Evolutionary conservation across 23 red algal species (phyloP).

Genomic region (Gracilariopsis chorda): DNA sequence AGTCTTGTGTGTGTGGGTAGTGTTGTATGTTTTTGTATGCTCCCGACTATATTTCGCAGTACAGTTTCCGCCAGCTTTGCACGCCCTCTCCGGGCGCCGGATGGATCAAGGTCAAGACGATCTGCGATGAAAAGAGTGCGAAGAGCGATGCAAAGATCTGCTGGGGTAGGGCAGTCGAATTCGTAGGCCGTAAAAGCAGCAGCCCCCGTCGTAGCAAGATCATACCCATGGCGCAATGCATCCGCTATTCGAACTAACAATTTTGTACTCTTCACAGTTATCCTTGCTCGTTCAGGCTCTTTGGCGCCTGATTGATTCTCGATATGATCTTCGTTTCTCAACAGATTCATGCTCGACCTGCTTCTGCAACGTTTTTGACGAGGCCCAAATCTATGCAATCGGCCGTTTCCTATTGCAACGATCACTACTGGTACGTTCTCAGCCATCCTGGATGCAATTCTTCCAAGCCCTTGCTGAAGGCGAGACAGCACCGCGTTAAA

Average conservation of each 20-base stretch:
- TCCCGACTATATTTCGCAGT: slow-evolving; percentile 35
- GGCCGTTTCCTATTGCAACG: slow-evolving; percentile 40
- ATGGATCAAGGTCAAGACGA: slow-evolving; percentile 38
- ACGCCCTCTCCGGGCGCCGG: slow-evolving; percentile 15
- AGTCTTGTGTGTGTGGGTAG: slow-evolving; percentile 33
- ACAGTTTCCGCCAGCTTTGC: slow-evolving; percentile 58
- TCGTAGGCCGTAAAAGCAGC: slow-evolving; percentile 45
- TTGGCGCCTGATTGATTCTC: background rate
- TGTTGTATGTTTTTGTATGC: slow-evolving; percentile 13
- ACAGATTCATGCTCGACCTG: background rate
- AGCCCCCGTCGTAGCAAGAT: slow-evolving; percentile 47
- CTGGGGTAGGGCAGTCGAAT: slow-evolving; percentile 56
- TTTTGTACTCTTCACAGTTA: slow-evolving; percentile 37
- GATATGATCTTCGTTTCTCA: background rate
- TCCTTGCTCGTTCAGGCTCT: slow-evolving; percentile 11
- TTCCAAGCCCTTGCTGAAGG: slow-evolving; percentile 40
- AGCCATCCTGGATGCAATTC: slow-evolving; percentile 43
- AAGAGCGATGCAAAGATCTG: slow-evolving; percentile 24
- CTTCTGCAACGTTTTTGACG: slow-evolving; percentile 20
- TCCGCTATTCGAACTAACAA: slow-evolving; percentile 51
- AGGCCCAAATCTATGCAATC: slow-evolving; percentile 53
- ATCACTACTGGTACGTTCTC: slow-evolving; percentile 42
- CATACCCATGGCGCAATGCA: slow-evolving; percentile 30
- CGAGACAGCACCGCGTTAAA: slow-evolving; percentile 49
- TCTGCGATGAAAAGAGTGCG: slow-evolving; percentile 48